phyloP scores from a whole-genome alignment of 2,329 filamentous ascomycete genomes.

The Madurella fahalii region DNA sequence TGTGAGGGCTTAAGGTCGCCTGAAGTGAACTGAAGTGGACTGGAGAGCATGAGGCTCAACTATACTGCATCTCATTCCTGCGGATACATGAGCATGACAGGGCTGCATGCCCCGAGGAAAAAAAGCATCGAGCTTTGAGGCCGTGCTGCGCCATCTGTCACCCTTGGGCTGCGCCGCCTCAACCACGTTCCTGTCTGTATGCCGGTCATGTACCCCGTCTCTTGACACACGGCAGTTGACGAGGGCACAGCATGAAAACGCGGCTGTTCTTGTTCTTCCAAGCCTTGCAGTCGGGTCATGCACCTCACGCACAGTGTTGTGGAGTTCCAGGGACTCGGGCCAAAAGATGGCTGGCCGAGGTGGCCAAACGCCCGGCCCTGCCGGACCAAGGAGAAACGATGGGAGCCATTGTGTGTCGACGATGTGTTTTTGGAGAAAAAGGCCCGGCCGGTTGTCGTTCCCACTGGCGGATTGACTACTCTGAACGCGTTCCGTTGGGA shows the following conservation, averaged over 20 bases:
- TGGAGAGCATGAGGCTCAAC: background rate
- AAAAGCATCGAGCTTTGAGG: background rate
- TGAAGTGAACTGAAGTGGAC: background rate
- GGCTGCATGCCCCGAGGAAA: background rate
- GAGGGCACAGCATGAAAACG: conserved; percentile 14
- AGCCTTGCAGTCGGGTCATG: conserved; percentile 4
- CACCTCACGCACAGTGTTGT: background rate
- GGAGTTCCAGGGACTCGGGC: too few species aligned
- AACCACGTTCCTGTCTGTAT: conserved; percentile 11
- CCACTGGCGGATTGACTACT: background rate
- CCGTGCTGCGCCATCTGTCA: conserved; percentile 4
- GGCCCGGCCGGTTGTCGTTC: background rate
- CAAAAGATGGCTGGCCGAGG: too few species aligned
- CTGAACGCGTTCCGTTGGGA: background rate
- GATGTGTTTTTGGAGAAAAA: background rate
- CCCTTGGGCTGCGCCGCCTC: conserved; percentile 11
- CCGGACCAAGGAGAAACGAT: too few species aligned
- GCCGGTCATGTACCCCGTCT: conserved; percentile 2
- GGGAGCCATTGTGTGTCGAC: background rate
- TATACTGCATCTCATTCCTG: background rate
- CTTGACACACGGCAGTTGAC: conserved; percentile 15
- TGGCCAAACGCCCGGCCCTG: too few species aligned
- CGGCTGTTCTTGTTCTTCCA: conserved; percentile 2
- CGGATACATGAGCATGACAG: background rate
- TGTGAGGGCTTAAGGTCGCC: background rate